Evolutionary conservation across 2,329 filamentous ascomycete species (phyloP).

Genomic region (Ambrosiella cleistominuta): DNA sequence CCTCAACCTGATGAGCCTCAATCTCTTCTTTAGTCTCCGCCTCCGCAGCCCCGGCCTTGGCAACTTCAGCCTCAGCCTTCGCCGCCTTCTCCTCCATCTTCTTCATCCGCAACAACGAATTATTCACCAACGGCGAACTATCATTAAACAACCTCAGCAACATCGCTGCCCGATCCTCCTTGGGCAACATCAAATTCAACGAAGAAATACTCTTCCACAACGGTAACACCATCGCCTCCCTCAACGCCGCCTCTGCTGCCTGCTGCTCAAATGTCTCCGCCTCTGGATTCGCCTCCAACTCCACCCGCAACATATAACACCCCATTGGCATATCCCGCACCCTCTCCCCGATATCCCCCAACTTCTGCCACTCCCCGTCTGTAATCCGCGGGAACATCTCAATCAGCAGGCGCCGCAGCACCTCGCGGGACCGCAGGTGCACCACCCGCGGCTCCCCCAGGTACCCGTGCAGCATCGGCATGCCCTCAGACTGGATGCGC

Average conservation of each 20-base stretch:
- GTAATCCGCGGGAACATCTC: conserved; percentile 94
- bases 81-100: conserved; percentile 17
- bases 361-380: conserved; percentile 52
- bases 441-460: conserved; percentile 64
- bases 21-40: conserved; percentile 15
- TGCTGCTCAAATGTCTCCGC: conserved; percentile 7
- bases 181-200: conserved; percentile 93
- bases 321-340: conserved; percentile 70
- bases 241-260: conserved; percentile 27
- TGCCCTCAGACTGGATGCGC: conserved; percentile 89
- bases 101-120: conserved; percentile 34
- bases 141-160: conserved; percentile 82
- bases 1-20: conserved; percentile 21
- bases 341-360: conserved; percentile 76
- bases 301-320: conserved; percentile 75
- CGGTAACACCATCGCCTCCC: conserved; percentile 72
- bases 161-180: conserved; percentile 90
- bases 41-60: conserved; percentile 15
- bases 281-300: conserved; percentile 46
- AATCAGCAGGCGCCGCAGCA: conserved; percentile 63
- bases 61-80: conserved; percentile 16
- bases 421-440: conserved; percentile 57
- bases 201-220: conserved; percentile 87
- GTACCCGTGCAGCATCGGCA: conserved; percentile 81
- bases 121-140: conserved; percentile 64